Percentiles rank a stretch among this genome's conserved stretches.
Evolutionary conservation across 1,139 yeast genomes (phyloP).

Genomic region (Yamadazyma sp.): DNA sequence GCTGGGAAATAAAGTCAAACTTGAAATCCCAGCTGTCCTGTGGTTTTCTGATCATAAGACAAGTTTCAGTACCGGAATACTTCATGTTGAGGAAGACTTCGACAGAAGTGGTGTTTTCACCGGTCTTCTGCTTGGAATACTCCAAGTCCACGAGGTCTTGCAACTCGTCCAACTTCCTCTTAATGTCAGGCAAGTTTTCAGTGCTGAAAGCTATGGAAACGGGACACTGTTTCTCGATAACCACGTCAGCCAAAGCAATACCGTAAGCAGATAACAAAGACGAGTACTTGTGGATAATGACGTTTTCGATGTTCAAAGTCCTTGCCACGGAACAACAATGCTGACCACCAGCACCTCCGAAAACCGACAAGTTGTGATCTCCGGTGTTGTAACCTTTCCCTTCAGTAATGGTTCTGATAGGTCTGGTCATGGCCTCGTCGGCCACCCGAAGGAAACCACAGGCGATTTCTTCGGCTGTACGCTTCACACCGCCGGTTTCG

Average conservation of each 20-base stretch:
- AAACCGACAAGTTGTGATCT: constrained; percentile 20
- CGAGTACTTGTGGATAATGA: constrained; percentile 21
- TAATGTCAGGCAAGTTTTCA: constrained; percentile 13
- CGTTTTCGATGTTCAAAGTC: constrained; percentile 19
- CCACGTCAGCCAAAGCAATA: constrained; percentile 20
- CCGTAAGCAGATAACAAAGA: constrained; percentile 25
- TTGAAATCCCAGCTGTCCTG: constrained; percentile 26
- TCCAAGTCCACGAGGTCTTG: constrained; percentile 8
- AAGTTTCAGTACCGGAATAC: constrained; percentile 22
- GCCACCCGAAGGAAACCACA: constrained; percentile 24
- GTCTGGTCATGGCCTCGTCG: constrained; percentile 22
- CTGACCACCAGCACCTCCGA: constrained; percentile 27
- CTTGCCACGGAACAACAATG: constrained; percentile 21
- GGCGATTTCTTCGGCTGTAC: constrained; percentile 24
- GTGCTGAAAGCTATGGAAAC: constrained; percentile 12
- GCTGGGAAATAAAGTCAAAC: constrained; percentile 46
- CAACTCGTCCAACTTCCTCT: constrained; percentile 12
- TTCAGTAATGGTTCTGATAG: constrained; percentile 23
- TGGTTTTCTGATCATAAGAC: constrained; percentile 20
- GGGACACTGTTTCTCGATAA: constrained; percentile 21
- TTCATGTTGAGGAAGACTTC: constrained; percentile 21
- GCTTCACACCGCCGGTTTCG: constrained; percentile 28
- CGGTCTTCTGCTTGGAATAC: constrained; percentile 19
- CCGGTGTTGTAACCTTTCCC: constrained; percentile 21
- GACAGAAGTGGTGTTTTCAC: constrained; percentile 13